These are phyloP conservation scores for Eleusine indica DNA, from an alignment of 176 grass and related monocot species.

Conservation along the genomic window DNA sequence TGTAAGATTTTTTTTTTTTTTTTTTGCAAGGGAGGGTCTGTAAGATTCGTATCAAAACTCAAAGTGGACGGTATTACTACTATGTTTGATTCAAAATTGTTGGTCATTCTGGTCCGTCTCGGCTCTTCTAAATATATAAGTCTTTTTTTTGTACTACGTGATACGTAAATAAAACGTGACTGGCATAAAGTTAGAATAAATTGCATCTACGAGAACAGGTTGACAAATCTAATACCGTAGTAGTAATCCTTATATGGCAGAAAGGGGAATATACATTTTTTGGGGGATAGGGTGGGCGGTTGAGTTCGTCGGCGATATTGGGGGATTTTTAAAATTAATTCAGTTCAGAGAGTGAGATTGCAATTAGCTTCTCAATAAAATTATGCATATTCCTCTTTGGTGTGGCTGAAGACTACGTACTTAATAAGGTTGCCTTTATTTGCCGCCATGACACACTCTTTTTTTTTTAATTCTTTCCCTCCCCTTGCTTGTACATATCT, in stretches of 20 bases:
- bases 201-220: not conserved
- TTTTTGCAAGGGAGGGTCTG: too few relatives aligned
- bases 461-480: not conserved
- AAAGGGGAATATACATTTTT: too few relatives aligned
- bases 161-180: not conserved
- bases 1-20: not conserved
- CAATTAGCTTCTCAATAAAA: not conserved
- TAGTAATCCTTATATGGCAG: not conserved
- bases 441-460: not conserved
- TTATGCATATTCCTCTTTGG: not conserved
- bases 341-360: not conserved
- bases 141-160: not conserved
- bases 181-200: not conserved
- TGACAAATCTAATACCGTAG: not conserved
- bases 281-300: too few relatives aligned
- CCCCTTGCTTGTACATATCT: constrained; percentile 3
- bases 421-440: not conserved
- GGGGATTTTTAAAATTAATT: too few relatives aligned
- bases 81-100: not conserved
- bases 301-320: too few relatives aligned
- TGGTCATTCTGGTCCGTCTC: not conserved
- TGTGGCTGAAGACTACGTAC: not conserved
- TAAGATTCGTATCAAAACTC: not conserved
- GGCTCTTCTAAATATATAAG: not conserved
- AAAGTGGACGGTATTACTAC: not conserved